Conservation (phyloP, 1,284 basidiomycete genomes). For the Moesziomyces sp. region DNA sequence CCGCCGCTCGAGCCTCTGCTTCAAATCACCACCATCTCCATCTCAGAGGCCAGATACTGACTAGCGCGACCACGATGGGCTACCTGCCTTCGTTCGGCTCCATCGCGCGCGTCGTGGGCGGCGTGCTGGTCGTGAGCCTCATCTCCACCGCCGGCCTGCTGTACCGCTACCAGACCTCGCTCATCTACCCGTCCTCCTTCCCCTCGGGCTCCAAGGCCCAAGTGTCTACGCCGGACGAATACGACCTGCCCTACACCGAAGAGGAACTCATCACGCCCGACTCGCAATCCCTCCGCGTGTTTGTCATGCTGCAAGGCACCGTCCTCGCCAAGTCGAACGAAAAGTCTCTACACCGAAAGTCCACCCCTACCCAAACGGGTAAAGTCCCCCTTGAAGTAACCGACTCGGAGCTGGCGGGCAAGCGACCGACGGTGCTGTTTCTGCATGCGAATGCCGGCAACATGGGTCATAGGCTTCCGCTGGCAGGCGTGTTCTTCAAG, state of each 20-base stretch:
- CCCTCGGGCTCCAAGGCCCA: constrained; percentile 59
- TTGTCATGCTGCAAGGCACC: constrained; percentile 59
- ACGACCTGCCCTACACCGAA: constrained; percentile 60
- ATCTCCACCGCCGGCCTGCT: constrained; percentile 62
- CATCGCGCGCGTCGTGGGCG: constrained; percentile 42
- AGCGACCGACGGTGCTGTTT: constrained; percentile 60
- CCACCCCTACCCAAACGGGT: constrained; percentile 34
- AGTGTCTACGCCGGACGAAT: constrained; percentile 60
- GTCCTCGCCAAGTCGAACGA: constrained; percentile 17
- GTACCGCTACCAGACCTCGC: constrained; percentile 62
- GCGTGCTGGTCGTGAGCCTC: constrained; percentile 51
- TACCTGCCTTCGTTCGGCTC: constrained; percentile 41
- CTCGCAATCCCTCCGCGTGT: constrained; percentile 53
- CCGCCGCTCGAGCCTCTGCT: no score
- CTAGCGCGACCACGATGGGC: constrained; percentile 30
- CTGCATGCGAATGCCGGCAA: constrained; percentile 67
- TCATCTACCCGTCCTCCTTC: constrained; percentile 64
- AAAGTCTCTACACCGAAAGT: constrained; percentile 16
- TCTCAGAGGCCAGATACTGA: no score
- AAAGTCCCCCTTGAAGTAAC: constrained; percentile 9
- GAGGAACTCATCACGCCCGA: constrained; percentile 61
- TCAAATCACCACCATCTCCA: no score
- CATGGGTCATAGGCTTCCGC: constrained; percentile 82
- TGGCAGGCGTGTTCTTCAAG: constrained; percentile 85
- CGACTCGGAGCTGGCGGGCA: constrained; percentile 32